Evolutionary conservation across 83 land plant genomes (phyloP).

Genomic region (Thuja plicata): DNA sequence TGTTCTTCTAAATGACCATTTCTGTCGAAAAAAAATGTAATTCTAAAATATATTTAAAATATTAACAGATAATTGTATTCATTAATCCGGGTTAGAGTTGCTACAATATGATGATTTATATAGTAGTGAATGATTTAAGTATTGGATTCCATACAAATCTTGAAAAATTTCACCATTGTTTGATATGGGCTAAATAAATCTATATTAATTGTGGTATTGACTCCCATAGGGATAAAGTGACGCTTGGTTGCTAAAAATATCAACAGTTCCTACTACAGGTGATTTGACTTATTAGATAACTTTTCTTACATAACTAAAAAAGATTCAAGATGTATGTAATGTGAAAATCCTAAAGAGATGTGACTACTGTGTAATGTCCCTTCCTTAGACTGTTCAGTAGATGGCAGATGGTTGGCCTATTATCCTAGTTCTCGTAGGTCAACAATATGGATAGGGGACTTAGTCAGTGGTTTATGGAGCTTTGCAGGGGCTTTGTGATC

Average conservation of each 20-base stretch:
- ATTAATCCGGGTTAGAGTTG: not conserved
- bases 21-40: not conserved
- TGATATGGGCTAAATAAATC: not conserved
- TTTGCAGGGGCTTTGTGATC: no score
- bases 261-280: no score
- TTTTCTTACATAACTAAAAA: no score
- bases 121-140: not conserved
- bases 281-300: no score
- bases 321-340: no score
- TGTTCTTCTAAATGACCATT: not conserved
- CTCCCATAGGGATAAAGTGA: not conserved
- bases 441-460: no score
- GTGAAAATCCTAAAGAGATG: no score
- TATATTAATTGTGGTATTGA: not conserved
- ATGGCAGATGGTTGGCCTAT: no score
- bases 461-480: no score
- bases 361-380: no score
- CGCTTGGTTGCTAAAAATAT: not conserved
- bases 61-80: not conserved
- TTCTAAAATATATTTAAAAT: not conserved
- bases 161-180: not conserved
- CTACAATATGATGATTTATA: not conserved
- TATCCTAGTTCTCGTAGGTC: no score
- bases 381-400: no score
- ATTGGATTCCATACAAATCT: not conserved